Percentiles rank a stretch among this genome's conserved stretches.
phyloP scores from a whole-genome alignment of 257 asterid genomes.

The Hygrophila difformis region DNA sequence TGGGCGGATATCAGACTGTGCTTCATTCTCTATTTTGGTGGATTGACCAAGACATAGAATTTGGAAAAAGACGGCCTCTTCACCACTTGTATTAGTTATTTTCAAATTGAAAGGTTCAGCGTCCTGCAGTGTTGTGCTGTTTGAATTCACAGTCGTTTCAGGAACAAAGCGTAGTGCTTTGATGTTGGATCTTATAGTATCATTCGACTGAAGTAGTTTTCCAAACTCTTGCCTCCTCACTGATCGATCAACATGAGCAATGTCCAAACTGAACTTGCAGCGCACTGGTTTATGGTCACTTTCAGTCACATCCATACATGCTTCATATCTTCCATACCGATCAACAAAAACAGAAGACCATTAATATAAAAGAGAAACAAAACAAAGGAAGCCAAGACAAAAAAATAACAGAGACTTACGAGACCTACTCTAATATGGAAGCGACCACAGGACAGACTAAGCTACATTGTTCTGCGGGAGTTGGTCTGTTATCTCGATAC shows the following conservation, averaged over 20 bases:
- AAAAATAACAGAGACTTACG: neutral
- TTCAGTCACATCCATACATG: slow-evolving; percentile 88
- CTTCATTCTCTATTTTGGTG: slow-evolving; percentile 39
- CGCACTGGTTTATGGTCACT: slow-evolving; percentile 97
- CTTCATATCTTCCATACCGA: slow-evolving; percentile 55
- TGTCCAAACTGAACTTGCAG: slow-evolving; percentile 72
- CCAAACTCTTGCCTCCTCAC: slow-evolving; percentile 77
- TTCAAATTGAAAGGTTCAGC: slow-evolving; percentile 57
- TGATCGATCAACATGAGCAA: slow-evolving; percentile 73
- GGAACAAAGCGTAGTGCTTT: slow-evolving; percentile 61
- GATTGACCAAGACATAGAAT: slow-evolving; percentile 78
- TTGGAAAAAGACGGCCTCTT: slow-evolving; percentile 49
- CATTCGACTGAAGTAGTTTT: slow-evolving; percentile 39
- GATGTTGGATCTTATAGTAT: slow-evolving; percentile 28
- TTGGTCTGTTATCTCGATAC: slow-evolving; percentile 66
- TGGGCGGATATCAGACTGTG: slow-evolving; percentile 38
- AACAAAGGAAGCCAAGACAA: neutral
- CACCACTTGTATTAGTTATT: slow-evolving; percentile 63
- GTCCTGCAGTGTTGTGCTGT: slow-evolving; percentile 49
- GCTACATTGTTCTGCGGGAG: slow-evolving; percentile 54
- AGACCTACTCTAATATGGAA: slow-evolving; percentile 64
- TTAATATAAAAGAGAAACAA: neutral
- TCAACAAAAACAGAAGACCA: neutral
- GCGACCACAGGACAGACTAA: slow-evolving; percentile 85
- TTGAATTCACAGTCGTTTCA: slow-evolving; percentile 43